Evolutionary conservation across 345 rosid genomes (phyloP).

Genomic region (Hypericum androsaemum): DNA sequence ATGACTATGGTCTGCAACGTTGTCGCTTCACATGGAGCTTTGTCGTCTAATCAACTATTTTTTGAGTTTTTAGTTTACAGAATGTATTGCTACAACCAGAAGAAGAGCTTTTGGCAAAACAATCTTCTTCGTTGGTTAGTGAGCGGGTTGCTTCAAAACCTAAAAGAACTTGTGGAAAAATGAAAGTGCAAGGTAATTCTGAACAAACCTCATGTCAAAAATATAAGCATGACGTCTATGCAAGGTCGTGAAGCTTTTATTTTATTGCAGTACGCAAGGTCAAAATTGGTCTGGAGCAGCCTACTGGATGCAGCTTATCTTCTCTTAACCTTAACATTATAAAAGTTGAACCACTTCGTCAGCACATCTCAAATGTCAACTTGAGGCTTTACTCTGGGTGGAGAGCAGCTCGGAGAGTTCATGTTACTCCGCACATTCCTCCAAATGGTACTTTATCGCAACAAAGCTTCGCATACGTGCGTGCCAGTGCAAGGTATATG

Average conservation of each 20-base stretch:
- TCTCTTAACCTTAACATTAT: conserved; percentile 1
- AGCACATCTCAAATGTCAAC: conserved; percentile 10
- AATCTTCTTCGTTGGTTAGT: conserved; percentile 5
- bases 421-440: conserved; percentile 13
- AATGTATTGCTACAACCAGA: too few relatives aligned
- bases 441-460: conserved; percentile 13
- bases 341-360: conserved; percentile 13
- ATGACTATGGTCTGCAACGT: too few relatives aligned
- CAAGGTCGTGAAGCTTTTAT: too few relatives aligned
- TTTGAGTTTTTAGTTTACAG: too few relatives aligned
- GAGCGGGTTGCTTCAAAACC: conserved; percentile 13
- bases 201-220: too few relatives aligned
- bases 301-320: conserved; percentile 19
- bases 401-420: conserved; percentile 17
- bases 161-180: conserved; percentile 15
- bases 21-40: too few relatives aligned
- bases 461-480: conserved; percentile 18
- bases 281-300: conserved; percentile 20
- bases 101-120: too few relatives aligned
- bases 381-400: conserved; percentile 16
- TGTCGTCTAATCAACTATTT: too few relatives aligned
- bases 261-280: conserved; percentile 15
- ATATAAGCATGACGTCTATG: too few relatives aligned
- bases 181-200: conserved; percentile 22
- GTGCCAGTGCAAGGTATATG: conserved; percentile 15